Evolutionary conservation across 2,329 filamentous ascomycete genomes (phyloP), one percentile per base, ranked within the genome.

Genomic region (Metarhizium anisopliae): DNA sequence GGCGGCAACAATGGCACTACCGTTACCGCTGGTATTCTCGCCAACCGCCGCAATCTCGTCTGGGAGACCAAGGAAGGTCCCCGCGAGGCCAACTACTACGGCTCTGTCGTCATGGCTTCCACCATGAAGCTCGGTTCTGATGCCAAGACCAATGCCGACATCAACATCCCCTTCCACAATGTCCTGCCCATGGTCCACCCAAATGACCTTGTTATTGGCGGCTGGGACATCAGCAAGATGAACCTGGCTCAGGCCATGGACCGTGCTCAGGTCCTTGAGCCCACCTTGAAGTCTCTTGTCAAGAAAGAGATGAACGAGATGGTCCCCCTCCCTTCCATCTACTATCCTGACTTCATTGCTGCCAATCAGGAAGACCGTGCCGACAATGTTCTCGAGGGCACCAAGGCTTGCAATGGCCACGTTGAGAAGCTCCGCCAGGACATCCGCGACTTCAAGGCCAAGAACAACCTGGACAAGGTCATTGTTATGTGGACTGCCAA

Each of bases 331-430:
- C 93, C 91, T 29, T 93, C 89, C 73, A 88, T 97, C 75, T 99
- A 99, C 83, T 99, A 99, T 73, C 94, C 94, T 1, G 94, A 97
- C 75, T 99, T 99, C 79, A 99, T 99, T 68, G 94, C 94, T 62
- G 89, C 94, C 70, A 99, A 99, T 78, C 94, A 99, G 77, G 92
- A 94, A 73, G 91, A 92, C 68, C 89, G 94, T 67, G 94, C 93
- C 62, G 91, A 99, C 76, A 97, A 99, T 67, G 68, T 95, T 60
- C 73, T 97, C 51, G 77, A 87, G 60, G 94, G 94, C 53, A 82
- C 79, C 73, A 95, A 94, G 77, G 92, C 92, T 61, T 90, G 79
- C 71, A 85, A 77, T 74, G 90, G 84, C 56, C 94, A 99, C 69
- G 90, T 99, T 51, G 91, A 97, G 77, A 83, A 93, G 71, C 86